Evolutionary conservation across 176 grass and related monocot species (phyloP).

Genomic region (Hordeum vulgare): DNA sequence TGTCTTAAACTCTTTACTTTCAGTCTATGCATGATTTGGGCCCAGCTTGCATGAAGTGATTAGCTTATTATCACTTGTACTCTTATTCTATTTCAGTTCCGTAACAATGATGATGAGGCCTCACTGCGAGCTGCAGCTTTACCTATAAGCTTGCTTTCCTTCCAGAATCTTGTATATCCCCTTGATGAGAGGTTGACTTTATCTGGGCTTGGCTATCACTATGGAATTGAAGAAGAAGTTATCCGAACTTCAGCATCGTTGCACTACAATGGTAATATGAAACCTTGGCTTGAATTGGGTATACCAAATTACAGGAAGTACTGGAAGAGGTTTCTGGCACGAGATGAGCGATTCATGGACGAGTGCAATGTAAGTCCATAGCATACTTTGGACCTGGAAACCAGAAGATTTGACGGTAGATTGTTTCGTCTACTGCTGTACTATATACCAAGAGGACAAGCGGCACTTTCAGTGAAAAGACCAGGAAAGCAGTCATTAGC

Average conservation of each 20-base stretch:
- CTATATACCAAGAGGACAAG: constrained; percentile 37
- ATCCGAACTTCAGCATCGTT: constrained; percentile 47
- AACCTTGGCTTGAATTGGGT: constrained; percentile 98
- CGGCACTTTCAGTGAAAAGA: constrained; percentile 23
- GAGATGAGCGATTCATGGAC: constrained; percentile 77
- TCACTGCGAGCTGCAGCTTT: constrained; percentile 76
- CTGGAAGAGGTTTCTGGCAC: constrained; percentile 81
- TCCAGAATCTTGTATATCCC: constrained; percentile 74
- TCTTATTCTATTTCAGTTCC: constrained; percentile 48
- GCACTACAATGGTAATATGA: constrained; percentile 98
- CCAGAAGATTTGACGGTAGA: constrained; percentile 34
- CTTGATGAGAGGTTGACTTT: constrained; percentile 59
- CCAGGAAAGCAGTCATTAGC: constrained; percentile 31
- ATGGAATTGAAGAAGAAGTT: constrained; percentile 42
- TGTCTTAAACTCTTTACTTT: background rate
- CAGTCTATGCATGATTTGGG: background rate
- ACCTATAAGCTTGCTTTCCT: constrained; percentile 78
- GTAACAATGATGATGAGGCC: constrained; percentile 40
- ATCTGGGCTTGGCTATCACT: constrained; percentile 82
- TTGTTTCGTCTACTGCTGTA: constrained; percentile 45
- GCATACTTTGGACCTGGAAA: constrained; percentile 26
- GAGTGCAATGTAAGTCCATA: constrained; percentile 97
- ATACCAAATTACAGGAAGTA: constrained; percentile 89
- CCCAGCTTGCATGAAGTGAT: background rate
- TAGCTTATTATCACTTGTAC: background rate